Base-by-base conservation (phyloP, 768 basidiomycete genomes). In the Mycena rebaudengoi region DNA sequence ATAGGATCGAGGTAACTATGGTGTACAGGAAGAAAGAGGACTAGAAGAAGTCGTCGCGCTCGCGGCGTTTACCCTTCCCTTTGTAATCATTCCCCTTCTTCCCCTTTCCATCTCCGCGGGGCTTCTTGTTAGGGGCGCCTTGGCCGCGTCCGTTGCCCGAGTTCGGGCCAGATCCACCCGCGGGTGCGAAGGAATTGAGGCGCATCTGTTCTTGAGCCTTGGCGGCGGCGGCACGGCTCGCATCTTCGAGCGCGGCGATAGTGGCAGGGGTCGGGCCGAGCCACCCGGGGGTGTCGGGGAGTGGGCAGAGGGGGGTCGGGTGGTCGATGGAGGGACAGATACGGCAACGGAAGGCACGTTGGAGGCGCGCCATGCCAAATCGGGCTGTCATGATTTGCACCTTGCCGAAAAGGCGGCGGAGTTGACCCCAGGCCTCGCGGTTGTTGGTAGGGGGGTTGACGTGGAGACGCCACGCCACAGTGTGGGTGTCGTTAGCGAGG, bases 371-470 rank as follows among this genome's bases (percentile, higher is more conserved):
- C 2, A 20, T 21, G 20, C 48, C 48, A 12, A n/a, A n/a, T n/a
- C 23, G n/a, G 30, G 35, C 30, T 29, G 48, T 33, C 5, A 50
- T 3, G 20, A 35, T 21, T 21, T 50, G 48, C 2, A 50, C 30
- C 23, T 50, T 50, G 48, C 48, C 48, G 32, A 33, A 50, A 13
- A 50, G 48, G 48, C 48, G 48, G 30, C 48, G n/a, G 48, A 50
- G 11, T 5, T 35, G 48, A 21, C 32, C 48, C 48, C 48, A 50
- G 30, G 20, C n/a, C 7, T 29, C n/a, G 20, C 30, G n/a, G 30
- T 50, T 21, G 10, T 1, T 30, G 48, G 48, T 50, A 7, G 48
- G 48, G 30, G 48, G 30, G n/a, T 23, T 7, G 16, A 50, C 48
- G 32, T 35, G 48, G 32, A 50, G 48, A 33, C 48, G 48, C 48